Conservation (phyloP, 306 rosid species). For the Pyrus bretschneideri region DNA sequence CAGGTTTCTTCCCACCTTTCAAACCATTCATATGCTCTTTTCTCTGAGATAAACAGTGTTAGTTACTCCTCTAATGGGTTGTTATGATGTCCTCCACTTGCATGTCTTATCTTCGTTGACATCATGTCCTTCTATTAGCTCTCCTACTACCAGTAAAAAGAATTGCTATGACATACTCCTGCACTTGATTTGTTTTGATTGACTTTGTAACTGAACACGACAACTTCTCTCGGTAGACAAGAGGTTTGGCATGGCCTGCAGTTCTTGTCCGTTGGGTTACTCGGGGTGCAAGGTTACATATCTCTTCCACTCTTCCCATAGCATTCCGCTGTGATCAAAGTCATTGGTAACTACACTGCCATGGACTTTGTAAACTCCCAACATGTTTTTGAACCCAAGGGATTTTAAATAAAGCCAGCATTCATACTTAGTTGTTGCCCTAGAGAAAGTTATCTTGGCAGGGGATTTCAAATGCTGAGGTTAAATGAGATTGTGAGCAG, state of each 20-base stretch:
- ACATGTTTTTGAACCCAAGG: no score
- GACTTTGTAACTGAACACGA: conserved; percentile 8
- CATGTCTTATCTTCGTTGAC: no score
- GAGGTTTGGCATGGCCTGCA: conserved; percentile 87
- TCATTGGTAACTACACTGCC: no score
- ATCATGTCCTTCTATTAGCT: neutral
- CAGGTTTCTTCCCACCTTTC: conserved; percentile 43
- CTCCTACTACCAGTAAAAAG: neutral
- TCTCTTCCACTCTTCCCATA: conserved; percentile 12
- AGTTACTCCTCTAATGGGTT: no score
- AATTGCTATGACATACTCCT: neutral
- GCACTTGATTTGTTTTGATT: conserved; percentile 1
- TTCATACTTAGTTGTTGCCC: neutral
- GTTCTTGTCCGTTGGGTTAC: conserved; percentile 62
- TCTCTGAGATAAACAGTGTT: no score
- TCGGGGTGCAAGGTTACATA: conserved; percentile 69
- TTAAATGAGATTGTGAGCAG: conserved; percentile 1
- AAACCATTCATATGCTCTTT: neutral
- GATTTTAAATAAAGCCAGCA: neutral
- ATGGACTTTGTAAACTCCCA: no score
- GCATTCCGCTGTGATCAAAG: neutral
- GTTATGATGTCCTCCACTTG: no score
- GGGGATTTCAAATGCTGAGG: neutral
- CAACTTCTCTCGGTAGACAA: conserved; percentile 40
- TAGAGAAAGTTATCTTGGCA: neutral